Base-by-base conservation (phyloP, 73 alveolate species). In the Diophrys sp. region DNA sequence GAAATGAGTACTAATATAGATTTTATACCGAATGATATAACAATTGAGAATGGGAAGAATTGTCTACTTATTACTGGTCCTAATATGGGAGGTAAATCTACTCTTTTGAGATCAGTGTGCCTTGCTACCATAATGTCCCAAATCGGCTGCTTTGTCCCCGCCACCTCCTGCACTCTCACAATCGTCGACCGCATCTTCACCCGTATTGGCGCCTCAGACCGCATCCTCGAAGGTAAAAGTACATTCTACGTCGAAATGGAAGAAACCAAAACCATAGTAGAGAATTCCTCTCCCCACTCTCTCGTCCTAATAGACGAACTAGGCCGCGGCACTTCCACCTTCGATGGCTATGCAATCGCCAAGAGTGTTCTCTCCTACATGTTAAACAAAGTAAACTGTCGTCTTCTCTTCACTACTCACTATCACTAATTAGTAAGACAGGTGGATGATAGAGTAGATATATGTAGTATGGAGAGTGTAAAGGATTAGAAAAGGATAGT, bases 11-110 rank as follows among this genome's bases (percentile, higher is more conserved):
- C 81, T 29, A 73, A 69, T 29, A 80, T 67, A 53, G n/a, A 62
- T 23, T 86, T 86, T 68, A 72, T 79, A 1, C 87, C 93, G 5
- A 86, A 86, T 69, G 87, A 86, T 54, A 67, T 80, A 27, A 32
- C 5, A 44, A 44, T 44, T 5, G 18, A 70, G 0, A 28, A 73
- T 30, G 86, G 81, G 8, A 82, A 78, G 29, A 29, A 31, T 78
- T 29, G 74, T 23, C 78, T 70, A 29, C 74, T 84, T 14, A 84
- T 97, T 71, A 95, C 99, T 28, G 99, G 99, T 23, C 98, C 98
- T 28, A 97, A 97, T 80, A 92, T 95, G 98, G 98, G 98, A 44
- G 99, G 99, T 26, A 97, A 97, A 85, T 91, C 98, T 0, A 96
- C 99, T 30, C 87, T 89, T 44, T 72, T 97, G 56, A 85, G 98